Conservation (phyloP, 768 basidiomycete species). For the Boletus sensibilis region DNA sequence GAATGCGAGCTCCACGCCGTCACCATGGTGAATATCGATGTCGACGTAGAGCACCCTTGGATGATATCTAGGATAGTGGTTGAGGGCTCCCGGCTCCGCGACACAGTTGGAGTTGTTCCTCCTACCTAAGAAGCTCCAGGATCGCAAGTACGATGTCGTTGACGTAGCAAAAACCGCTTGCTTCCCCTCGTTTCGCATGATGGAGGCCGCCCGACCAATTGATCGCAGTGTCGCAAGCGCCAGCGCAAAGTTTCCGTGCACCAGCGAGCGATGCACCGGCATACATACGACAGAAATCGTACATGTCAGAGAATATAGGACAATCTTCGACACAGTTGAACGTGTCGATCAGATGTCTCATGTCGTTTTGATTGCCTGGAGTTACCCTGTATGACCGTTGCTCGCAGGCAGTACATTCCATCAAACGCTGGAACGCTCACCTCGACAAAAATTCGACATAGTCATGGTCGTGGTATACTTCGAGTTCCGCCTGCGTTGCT, state of each 20-base stretch:
- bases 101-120: neutral
- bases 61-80: slow-evolving; percentile 60
- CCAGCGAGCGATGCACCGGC: slow-evolving; percentile 90
- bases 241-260: slow-evolving; percentile 81
- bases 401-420: neutral
- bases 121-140: slow-evolving; percentile 82
- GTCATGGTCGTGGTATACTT: slow-evolving; percentile 90
- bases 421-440: slow-evolving; percentile 40
- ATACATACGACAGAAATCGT: slow-evolving; percentile 92
- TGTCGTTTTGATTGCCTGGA: slow-evolving; percentile 66
- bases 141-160: slow-evolving; percentile 97
- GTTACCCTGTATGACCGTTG: slow-evolving; percentile 36
- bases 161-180: slow-evolving; percentile 97
- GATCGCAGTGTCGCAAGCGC: slow-evolving; percentile 92
- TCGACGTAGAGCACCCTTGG: slow-evolving; percentile 97
- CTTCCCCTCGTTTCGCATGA: slow-evolving; percentile 96
- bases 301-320: slow-evolving; percentile 94
- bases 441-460: slow-evolving; percentile 95
- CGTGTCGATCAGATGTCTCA: slow-evolving; percentile 74
- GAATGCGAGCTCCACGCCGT: slow-evolving; percentile 97
- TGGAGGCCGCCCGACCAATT: slow-evolving; percentile 99
- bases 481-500: slow-evolving; percentile 87
- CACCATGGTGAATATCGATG: slow-evolving; percentile 98
- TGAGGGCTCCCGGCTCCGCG: neutral
- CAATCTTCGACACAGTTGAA: slow-evolving; percentile 98